These are phyloP conservation scores for Colletotrichum sp. DNA, from an alignment of 2,329 filamentous ascomycete genomes.

Conservation along the genomic window DNA sequence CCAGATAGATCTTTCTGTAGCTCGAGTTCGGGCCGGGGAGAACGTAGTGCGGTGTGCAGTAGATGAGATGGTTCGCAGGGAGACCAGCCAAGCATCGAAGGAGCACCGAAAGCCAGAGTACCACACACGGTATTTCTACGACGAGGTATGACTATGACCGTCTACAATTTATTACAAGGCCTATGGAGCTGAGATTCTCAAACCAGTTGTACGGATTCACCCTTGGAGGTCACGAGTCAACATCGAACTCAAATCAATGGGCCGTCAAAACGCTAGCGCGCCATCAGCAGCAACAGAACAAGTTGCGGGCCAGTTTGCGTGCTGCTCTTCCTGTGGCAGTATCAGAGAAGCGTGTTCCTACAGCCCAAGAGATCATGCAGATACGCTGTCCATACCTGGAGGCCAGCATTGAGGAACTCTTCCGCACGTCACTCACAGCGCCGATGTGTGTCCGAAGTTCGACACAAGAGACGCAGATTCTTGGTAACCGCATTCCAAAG, in stretches of 20 bases:
- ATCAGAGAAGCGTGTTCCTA: slow-evolving; percentile 23
- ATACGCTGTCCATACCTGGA: slow-evolving; percentile 29
- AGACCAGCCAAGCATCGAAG: neutral
- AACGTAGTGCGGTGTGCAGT: neutral
- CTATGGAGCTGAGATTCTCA: neutral
- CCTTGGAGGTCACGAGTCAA: slow-evolving; percentile 31
- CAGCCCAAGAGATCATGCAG: slow-evolving; percentile 24
- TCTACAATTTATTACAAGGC: neutral
- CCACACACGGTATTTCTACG: slow-evolving; percentile 28
- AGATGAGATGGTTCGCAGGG: slow-evolving; percentile 15
- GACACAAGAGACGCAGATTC: slow-evolving; percentile 27
- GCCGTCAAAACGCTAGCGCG: slow-evolving; percentile 23
- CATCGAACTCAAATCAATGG: slow-evolving; percentile 26
- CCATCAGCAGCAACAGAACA: slow-evolving; percentile 27
- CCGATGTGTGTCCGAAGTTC: slow-evolving; percentile 27
- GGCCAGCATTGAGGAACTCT: slow-evolving; percentile 31
- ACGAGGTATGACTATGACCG: slow-evolving; percentile 29
- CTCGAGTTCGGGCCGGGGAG: neutral
- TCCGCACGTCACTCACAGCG: slow-evolving; percentile 27
- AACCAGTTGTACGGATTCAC: slow-evolving; percentile 28
- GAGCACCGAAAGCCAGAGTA: neutral
- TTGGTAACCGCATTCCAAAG: slow-evolving; percentile 30
- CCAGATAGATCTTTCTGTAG: neutral
- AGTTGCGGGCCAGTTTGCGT: slow-evolving; percentile 27
- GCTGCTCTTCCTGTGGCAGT: slow-evolving; percentile 17